Evolutionary conservation across 768 basidiomycete genomes (phyloP), one percentile per base, ranked within the genome.

Genomic region (Termitomyces sp.): DNA sequence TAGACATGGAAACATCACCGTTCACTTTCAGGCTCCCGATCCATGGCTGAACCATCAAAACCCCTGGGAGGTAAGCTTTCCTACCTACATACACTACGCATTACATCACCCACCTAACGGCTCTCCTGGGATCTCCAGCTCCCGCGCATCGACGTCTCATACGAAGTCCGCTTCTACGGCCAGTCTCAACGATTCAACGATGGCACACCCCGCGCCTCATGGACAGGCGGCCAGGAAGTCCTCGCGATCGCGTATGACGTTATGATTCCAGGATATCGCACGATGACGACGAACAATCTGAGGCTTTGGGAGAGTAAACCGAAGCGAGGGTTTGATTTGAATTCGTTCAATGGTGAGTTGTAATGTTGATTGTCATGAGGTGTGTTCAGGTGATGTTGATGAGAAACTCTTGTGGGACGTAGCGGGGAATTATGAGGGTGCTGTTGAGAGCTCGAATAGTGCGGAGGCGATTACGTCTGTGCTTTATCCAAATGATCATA

Each of bases 401-500:
- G 14, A n/a, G 41, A 22, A 15, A 34, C 48, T 10, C 24, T 46
- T 43, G 14, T 47, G 30, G 19, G 12, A 14, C 11, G 15, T 58
- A 92, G 92, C 93, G 57, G 96, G 96, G 43, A 87, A 96, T 70
- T 98, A 98, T 67, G 93, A 93, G 65, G 83, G 76, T 44, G 91
- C 94, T 2, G 88, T 98, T 24, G 87, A 89, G 62, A 80, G 90
- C 0, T 90, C 88, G 34, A 93, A 94, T 69, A 87, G 87, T 60
- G 97, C 97, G 11, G 89, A 86, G 55, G 92, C 90, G 35, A 97
- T 99, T 66, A 98, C 95, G 3, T 85, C 90, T 9, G 96, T 98
- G 7, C 77, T 98, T 32, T 98, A 99, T 72, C 97, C 96, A 26
- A 96, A 97, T 66, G 96, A 98, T 67, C 89, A 93, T 63, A 90